These are phyloP conservation scores for Ustilago curta DNA, from an alignment of 1,284 basidiomycete species.

Conservation along the genomic window DNA sequence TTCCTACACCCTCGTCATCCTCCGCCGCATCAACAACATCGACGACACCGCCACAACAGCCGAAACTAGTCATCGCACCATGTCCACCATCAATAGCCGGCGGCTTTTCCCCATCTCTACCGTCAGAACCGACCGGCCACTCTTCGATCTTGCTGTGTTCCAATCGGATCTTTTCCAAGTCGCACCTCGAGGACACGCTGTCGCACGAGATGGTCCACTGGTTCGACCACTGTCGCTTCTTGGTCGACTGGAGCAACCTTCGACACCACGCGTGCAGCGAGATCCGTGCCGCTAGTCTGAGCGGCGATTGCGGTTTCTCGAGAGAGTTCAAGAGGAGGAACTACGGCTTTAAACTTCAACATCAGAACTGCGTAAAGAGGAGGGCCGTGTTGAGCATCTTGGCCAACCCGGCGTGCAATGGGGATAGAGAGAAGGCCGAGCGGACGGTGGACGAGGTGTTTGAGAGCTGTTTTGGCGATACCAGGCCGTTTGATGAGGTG, in stretches of 20 bases:
- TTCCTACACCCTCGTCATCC: not conserved
- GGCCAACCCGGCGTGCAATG: constrained; percentile 82
- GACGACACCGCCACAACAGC: constrained; percentile 7
- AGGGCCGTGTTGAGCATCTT: constrained; percentile 85
- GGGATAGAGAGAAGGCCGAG: constrained; percentile 80
- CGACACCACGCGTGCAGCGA: constrained; percentile 95
- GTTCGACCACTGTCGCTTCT: constrained; percentile 93
- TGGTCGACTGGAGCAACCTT: constrained; percentile 89
- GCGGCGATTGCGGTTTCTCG: constrained; percentile 71
- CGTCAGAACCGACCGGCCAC: constrained; percentile 38
- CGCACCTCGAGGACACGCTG: constrained; percentile 91
- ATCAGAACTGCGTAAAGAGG: constrained; percentile 85
- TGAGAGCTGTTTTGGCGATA: constrained; percentile 95
- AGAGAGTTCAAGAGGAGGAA: constrained; percentile 23
- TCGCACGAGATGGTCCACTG: constrained; percentile 96
- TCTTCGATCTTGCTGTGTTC: constrained; percentile 63
- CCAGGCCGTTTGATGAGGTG: constrained; percentile 95
- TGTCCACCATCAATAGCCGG: constrained; percentile 61
- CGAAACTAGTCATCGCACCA: constrained; percentile 57
- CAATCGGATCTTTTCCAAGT: constrained; percentile 75
- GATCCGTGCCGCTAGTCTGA: constrained; percentile 89
- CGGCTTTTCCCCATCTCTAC: constrained; percentile 60
- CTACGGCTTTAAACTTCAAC: constrained; percentile 87
- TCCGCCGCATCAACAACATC: not conserved
- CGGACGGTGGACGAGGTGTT: constrained; percentile 94